These are phyloP conservation scores for Liquidambar formosana DNA, from an alignment of 164 flowering plant species.

Conservation along the genomic window DNA sequence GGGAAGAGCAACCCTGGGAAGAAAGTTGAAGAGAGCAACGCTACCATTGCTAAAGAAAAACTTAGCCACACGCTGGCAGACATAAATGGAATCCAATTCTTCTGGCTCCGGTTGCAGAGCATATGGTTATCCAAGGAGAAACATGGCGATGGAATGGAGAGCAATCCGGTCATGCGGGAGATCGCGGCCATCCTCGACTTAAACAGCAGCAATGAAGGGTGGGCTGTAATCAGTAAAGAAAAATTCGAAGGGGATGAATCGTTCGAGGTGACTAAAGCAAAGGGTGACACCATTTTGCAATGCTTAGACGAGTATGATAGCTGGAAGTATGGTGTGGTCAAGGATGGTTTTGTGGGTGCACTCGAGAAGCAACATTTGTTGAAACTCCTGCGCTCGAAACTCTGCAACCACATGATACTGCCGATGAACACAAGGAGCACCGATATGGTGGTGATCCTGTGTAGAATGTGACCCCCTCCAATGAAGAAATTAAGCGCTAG, in stretches of 20 bases:
- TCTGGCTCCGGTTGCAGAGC: constrained; percentile 61
- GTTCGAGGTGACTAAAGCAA: constrained; percentile 43
- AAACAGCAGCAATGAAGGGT: constrained; percentile 52
- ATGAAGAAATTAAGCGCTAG: constrained; percentile 68
- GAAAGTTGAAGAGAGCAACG: constrained; percentile 24
- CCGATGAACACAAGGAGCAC: constrained; percentile 46
- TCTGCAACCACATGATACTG: constrained; percentile 66
- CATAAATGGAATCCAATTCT: constrained; percentile 36
- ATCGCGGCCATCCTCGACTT: constrained; percentile 52
- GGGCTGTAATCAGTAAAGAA: constrained; percentile 69
- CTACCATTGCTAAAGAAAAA: constrained; percentile 27
- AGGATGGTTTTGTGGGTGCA: constrained; percentile 49
- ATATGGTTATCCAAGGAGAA: constrained; percentile 57
- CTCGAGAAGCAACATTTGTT: constrained; percentile 31
- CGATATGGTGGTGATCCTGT: constrained; percentile 57
- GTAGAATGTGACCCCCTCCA: constrained; percentile 52
- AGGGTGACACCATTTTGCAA: constrained; percentile 38
- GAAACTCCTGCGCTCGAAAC: constrained; percentile 45
- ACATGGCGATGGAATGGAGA: constrained; percentile 34
- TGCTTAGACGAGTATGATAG: constrained; percentile 22
- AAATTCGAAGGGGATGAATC: no score
- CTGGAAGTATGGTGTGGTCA: constrained; percentile 39
- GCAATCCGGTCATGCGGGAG: constrained; percentile 50
- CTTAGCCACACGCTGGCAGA: constrained; percentile 39
- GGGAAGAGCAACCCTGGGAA: constrained; percentile 48